Base-by-base conservation (phyloP, 2,329 filamentous ascomycete species). In the Diaporthe humulicola region DNA sequence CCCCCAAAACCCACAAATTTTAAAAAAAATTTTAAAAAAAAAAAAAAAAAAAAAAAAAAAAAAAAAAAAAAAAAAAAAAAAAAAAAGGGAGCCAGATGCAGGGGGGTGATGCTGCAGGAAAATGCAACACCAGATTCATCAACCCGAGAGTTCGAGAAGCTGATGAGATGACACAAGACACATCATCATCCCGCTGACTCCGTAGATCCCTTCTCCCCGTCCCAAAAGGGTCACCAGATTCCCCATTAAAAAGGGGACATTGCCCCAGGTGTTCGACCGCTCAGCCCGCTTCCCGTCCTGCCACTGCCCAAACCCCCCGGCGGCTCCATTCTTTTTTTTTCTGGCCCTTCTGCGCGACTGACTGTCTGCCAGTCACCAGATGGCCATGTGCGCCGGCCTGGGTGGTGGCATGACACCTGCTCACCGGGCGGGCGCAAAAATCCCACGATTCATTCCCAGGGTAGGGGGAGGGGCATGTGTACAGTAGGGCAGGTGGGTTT, bases 211-310 rank as follows among this genome's bases (percentile, higher is more conserved):
- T 42, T 48, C 56, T n/a, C 50, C 38, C 66, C 22, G 40, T 75
- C 56, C 58, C 71, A 73, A 60, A 36, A 30, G 48, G 48, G 42
- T 58, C 60, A 74, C 73, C 50, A 64, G 58, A 71, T 67, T 72
- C 58, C 50, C 70, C 73, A 73, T 54, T 36, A 30, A 40, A 69
- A 54, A 60, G 38, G 40, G 42, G 45, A 58, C 25, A 42, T 50
- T 60, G 64, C 61, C 61, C 72, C 72, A 57, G 61, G 64, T 40
- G 64, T 73, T 70, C 64, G 64, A 73, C 72, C 72, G 72, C 58
- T 61, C 38, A 61, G 58, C 58, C 58, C 36, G 58, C 57, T 45
- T 54, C 72, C 50, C 61, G 40, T 42, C 54, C 45, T 67, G 64
- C 54, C 72, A 57, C 45, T 56, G 50, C 42, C 52, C 42, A 28